Percentiles rank a stretch among this genome's conserved stretches.
phyloP scores from a whole-genome alignment of 2,329 filamentous ascomycete genomes.

The Ophiognomonia clavigignenti-juglandacearum region DNA sequence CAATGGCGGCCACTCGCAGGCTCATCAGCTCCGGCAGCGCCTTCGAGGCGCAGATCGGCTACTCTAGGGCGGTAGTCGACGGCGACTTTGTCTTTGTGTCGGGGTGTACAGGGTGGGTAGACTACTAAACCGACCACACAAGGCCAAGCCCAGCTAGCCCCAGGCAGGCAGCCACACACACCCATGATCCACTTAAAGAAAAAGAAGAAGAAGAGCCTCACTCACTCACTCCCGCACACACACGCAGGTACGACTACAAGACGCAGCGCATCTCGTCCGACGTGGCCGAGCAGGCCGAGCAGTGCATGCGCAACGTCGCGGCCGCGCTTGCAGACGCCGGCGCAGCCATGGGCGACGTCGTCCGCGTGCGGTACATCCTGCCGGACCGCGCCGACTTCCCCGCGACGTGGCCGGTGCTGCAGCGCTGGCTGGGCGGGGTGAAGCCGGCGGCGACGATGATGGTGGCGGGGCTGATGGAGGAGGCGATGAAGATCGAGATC shows the following conservation, averaged over 20 bases:
- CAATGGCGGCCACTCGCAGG: slow-evolving; percentile 9
- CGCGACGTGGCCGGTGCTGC: slow-evolving; percentile 44
- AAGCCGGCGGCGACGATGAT: slow-evolving; percentile 51
- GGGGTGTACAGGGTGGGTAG: slow-evolving; percentile 45
- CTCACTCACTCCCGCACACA: too few relatives aligned
- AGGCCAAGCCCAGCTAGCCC: too few relatives aligned
- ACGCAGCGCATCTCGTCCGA: slow-evolving; percentile 39
- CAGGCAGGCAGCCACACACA: too few relatives aligned
- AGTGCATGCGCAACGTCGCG: slow-evolving; percentile 43
- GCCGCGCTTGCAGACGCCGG: slow-evolving; percentile 39
- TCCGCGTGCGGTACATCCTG: slow-evolving; percentile 48
- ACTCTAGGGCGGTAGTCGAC: slow-evolving; percentile 46
- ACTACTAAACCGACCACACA: background rate
- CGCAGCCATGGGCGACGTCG: slow-evolving; percentile 39
- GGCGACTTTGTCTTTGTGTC: slow-evolving; percentile 50
- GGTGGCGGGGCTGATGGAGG: slow-evolving; percentile 45
- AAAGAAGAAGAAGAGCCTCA: background rate
- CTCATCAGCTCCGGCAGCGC: slow-evolving; percentile 43
- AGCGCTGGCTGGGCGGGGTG: slow-evolving; percentile 44
- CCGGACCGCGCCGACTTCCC: slow-evolving; percentile 42
- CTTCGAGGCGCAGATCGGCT: slow-evolving; percentile 49
- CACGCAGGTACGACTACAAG: slow-evolving; percentile 43
- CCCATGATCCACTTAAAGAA: too few relatives aligned
- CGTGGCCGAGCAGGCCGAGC: slow-evolving; percentile 44
- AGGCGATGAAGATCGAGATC: slow-evolving; percentile 36